Conservation (phyloP, 306 rosid species). For the Cicer judaicum region DNA sequence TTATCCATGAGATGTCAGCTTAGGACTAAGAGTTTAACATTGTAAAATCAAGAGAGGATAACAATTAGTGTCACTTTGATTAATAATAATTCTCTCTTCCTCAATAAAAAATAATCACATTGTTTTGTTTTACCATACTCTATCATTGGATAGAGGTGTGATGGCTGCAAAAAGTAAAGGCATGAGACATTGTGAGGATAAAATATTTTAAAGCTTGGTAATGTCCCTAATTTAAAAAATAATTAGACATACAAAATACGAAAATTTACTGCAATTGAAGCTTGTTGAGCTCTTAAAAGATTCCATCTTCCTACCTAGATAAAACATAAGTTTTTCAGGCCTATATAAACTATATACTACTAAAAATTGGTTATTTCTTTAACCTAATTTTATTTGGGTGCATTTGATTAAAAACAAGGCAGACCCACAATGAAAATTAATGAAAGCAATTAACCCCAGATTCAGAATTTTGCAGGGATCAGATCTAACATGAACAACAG, state of each 20-base stretch:
- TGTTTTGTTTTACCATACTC: background rate
- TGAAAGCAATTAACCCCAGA: slow-evolving; percentile 38
- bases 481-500: slow-evolving; percentile 56
- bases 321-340: background rate
- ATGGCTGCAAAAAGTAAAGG: slow-evolving; percentile 25
- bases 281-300: background rate
- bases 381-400: background rate
- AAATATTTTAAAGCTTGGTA: background rate
- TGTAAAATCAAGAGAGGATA: too few species aligned
- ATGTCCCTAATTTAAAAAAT: background rate
- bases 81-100: too few species aligned
- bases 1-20: background rate
- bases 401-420: slow-evolving; percentile 31
- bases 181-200: slow-evolving; percentile 6
- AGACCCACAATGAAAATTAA: slow-evolving; percentile 20
- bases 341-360: background rate
- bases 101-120: background rate
- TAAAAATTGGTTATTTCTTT: background rate
- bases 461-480: slow-evolving; percentile 33
- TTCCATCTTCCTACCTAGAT: background rate
- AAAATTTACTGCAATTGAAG: slow-evolving; percentile 30
- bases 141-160: background rate
- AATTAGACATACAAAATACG: slow-evolving; percentile 20
- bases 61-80: too few species aligned
- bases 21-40: too few species aligned